Conservation (phyloP, 2,329 filamentous ascomycete species). For the Graphilbum sp. region DNA sequence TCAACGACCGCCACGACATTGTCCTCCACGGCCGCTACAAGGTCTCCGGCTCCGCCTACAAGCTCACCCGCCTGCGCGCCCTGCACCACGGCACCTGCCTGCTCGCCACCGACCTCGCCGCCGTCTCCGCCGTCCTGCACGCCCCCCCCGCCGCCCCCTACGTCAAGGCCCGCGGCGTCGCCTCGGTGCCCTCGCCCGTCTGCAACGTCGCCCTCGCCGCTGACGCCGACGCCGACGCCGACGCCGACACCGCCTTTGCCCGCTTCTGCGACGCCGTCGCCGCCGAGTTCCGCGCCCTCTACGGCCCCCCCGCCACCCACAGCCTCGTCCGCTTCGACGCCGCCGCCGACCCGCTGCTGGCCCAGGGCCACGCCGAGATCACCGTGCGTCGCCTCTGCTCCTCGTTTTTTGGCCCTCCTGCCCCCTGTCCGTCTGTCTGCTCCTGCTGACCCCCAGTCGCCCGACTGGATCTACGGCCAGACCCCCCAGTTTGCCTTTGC, state of each 20-base stretch:
- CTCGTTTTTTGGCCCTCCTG: not conserved
- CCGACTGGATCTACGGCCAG: slow-evolving; percentile 67
- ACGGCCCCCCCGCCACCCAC: slow-evolving; percentile 27
- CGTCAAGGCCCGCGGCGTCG: slow-evolving; percentile 70
- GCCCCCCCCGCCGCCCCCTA: slow-evolving; percentile 52
- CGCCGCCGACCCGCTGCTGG: slow-evolving; percentile 20
- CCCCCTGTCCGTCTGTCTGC: not conserved
- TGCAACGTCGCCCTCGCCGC: slow-evolving; percentile 42
- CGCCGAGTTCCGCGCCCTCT: slow-evolving; percentile 50
- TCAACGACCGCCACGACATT: slow-evolving; percentile 89
- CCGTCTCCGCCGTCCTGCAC: slow-evolving; percentile 53
- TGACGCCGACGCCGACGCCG: slow-evolving; percentile 18
- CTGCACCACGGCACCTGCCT: slow-evolving; percentile 91
- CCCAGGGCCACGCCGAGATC: slow-evolving; percentile 42
- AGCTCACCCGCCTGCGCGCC: slow-evolving; percentile 60
- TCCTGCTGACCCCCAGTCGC: slow-evolving; percentile 24
- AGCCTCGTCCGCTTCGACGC: slow-evolving; percentile 28
- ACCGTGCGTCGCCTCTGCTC: not conserved
- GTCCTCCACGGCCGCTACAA: slow-evolving; percentile 47
- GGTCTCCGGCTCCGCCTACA: slow-evolving; percentile 88
- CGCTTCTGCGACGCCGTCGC: slow-evolving; percentile 40
- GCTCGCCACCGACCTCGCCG: slow-evolving; percentile 54
- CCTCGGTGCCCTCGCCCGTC: slow-evolving; percentile 76
- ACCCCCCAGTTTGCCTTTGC: slow-evolving; percentile 71
- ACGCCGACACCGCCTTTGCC: slow-evolving; percentile 7